Evolutionary conservation across 441 rosid species (phyloP).

Genomic region (Adansonia rubrostipa): DNA sequence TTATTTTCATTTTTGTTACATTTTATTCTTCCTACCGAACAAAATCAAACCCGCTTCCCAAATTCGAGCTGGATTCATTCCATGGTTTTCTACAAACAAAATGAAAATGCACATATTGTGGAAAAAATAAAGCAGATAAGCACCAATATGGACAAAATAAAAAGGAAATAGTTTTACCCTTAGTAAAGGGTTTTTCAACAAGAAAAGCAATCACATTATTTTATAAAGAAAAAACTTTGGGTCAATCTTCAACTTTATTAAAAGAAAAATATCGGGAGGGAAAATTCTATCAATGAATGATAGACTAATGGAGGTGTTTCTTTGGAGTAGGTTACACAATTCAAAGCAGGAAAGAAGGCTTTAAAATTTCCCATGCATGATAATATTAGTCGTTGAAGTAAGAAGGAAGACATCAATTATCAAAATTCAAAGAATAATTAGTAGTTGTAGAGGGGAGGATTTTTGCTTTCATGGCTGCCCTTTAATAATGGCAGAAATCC

Average conservation of each 20-base stretch:
- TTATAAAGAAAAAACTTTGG: not conserved
- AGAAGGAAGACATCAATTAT: not conserved
- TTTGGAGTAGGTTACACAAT: conserved; percentile 1
- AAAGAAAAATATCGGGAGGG: not conserved
- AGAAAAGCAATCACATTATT: conserved; percentile 15
- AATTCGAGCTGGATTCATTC: not conserved
- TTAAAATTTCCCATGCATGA: not conserved
- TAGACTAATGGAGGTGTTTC: not conserved
- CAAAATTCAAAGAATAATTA: not conserved
- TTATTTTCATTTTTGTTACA: no score
- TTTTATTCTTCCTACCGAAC: no score
- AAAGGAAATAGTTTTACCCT: not conserved
- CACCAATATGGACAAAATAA: not conserved
- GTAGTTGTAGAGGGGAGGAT: not conserved
- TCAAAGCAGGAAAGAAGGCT: not conserved
- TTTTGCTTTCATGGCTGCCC: conserved; percentile 7
- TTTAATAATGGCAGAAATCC: not conserved
- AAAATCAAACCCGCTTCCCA: not conserved
- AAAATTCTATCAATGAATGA: not conserved
- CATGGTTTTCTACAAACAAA: not conserved
- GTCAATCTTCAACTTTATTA: not conserved
- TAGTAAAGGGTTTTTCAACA: conserved; percentile 14
- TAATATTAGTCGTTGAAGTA: not conserved
- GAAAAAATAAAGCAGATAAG: not conserved
- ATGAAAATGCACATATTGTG: not conserved